phyloP scores from a whole-genome alignment of 192 early-diverging fungal species.

The Linnemannia hyalina region DNA sequence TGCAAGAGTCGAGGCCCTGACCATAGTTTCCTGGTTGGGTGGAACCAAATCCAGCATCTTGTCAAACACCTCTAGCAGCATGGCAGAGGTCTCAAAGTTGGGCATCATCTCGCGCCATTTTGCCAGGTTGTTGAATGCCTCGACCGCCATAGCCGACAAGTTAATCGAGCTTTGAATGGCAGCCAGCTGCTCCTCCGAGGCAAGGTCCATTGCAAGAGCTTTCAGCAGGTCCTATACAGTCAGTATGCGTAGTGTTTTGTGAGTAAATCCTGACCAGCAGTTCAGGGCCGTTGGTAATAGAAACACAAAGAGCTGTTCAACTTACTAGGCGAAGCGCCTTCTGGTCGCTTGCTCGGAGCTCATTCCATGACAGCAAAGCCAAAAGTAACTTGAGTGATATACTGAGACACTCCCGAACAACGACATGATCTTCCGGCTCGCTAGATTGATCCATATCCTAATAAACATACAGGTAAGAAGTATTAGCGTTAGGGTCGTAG shows the following conservation, averaged over 20 bases:
- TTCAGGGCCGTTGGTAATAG: neutral
- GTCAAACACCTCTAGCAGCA: conserved; percentile 55
- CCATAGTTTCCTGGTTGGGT: conserved; percentile 23
- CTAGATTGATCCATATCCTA: conserved; percentile 28
- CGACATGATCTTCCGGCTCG: neutral
- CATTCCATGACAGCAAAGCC: conserved; percentile 40
- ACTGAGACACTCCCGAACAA: conserved; percentile 22
- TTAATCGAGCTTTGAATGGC: conserved; percentile 31
- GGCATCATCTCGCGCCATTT: conserved; percentile 55
- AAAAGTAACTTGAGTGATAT: conserved; percentile 29
- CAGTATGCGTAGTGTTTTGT: neutral
- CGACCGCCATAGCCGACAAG: conserved; percentile 28
- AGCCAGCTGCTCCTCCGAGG: conserved; percentile 14
- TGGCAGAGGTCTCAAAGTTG: conserved; percentile 57
- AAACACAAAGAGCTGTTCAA: neutral
- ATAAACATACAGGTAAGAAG: neutral
- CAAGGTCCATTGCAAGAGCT: conserved; percentile 27
- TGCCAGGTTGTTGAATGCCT: conserved; percentile 56
- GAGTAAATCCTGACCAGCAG: neutral
- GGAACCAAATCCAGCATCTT: conserved; percentile 57
- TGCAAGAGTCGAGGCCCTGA: conserved; percentile 48
- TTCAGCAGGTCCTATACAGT: conserved; percentile 28
- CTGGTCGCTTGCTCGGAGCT: conserved; percentile 39
- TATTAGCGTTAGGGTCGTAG: neutral
- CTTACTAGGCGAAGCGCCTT: conserved; percentile 43